phyloP scores from a whole-genome alignment of 306 rosid genomes.

The Cucurbita moschata region DNA sequence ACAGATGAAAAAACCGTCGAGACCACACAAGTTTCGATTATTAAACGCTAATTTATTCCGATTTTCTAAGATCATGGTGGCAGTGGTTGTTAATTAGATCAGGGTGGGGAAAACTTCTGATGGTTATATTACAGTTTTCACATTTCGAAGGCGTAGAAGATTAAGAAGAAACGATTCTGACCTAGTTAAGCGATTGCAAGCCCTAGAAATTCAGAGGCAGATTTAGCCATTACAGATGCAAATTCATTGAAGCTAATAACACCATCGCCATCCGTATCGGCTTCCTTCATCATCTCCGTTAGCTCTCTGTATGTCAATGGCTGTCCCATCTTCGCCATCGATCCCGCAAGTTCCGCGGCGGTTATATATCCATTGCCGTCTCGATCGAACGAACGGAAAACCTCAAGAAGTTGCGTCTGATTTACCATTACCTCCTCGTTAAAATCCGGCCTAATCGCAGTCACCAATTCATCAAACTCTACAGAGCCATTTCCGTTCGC shows the following conservation, averaged over 20 bases:
- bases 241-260: slow-evolving; percentile 67
- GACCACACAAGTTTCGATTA: neutral
- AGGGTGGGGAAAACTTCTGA: neutral
- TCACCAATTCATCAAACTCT: slow-evolving; percentile 71
- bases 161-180: neutral
- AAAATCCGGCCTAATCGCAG: slow-evolving; percentile 43
- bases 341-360: slow-evolving; percentile 59
- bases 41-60: neutral
- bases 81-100: neutral
- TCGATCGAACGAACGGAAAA: slow-evolving; percentile 60
- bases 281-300: slow-evolving; percentile 73
- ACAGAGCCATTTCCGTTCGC: slow-evolving; percentile 58
- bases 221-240: slow-evolving; percentile 48
- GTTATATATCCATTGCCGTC: slow-evolving; percentile 68
- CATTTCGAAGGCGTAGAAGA: too few relatives aligned
- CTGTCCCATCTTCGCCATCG: slow-evolving; percentile 88
- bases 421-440: slow-evolving; percentile 21
- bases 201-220: slow-evolving; percentile 54
- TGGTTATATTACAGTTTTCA: neutral
- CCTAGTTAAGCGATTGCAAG: slow-evolving; percentile 16
- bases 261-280: slow-evolving; percentile 70
- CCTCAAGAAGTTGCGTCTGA: slow-evolving; percentile 28
- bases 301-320: slow-evolving; percentile 59
- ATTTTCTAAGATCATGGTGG: neutral
- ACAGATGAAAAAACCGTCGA: neutral